These are phyloP conservation scores for Canavalia gladiata DNA, from an alignment of 306 rosid genomes.

Conservation along the genomic window DNA sequence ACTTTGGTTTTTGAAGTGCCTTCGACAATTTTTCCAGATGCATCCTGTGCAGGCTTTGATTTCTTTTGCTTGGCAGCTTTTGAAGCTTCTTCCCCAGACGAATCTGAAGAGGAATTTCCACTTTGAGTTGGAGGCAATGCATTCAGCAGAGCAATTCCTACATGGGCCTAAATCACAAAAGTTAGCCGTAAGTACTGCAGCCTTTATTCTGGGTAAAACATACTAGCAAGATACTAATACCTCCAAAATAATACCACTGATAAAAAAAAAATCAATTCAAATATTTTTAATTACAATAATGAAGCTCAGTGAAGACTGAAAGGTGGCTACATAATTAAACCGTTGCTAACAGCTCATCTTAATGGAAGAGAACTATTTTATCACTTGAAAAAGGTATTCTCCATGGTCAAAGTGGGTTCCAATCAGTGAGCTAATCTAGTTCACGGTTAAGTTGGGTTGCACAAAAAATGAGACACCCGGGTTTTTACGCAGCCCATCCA, in stretches of 20 bases:
- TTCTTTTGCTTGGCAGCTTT: constrained; percentile 79
- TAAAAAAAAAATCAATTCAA: not conserved
- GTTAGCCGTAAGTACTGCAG: constrained; percentile 42
- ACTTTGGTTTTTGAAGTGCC: constrained; percentile 74
- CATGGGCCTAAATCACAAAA: constrained; percentile 80
- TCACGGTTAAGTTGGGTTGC: not conserved
- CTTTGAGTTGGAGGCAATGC: constrained; percentile 79
- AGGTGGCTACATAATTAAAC: constrained; percentile 19
- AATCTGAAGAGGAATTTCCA: constrained; percentile 60
- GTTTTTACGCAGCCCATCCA: not conserved
- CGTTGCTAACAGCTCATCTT: constrained; percentile 15
- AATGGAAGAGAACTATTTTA: constrained; percentile 15
- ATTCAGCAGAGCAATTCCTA: constrained; percentile 93
- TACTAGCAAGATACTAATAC: constrained; percentile 15
- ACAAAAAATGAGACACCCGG: not conserved
- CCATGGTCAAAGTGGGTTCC: not conserved
- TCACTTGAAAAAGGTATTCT: too few relatives aligned
- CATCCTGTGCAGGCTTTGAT: constrained; percentile 64
- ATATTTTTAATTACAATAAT: constrained; percentile 13
- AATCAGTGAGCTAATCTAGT: not conserved
- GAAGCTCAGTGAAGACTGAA: not conserved
- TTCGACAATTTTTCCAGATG: constrained; percentile 71
- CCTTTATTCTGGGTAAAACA: constrained; percentile 38
- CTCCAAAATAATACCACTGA: constrained; percentile 11
- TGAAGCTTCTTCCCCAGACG: constrained; percentile 66